Percentiles rank a stretch among this genome's conserved stretches.
Evolutionary conservation across 208 protist genomes (phyloP).

Genomic region (Vickermania spadyakhi): DNA sequence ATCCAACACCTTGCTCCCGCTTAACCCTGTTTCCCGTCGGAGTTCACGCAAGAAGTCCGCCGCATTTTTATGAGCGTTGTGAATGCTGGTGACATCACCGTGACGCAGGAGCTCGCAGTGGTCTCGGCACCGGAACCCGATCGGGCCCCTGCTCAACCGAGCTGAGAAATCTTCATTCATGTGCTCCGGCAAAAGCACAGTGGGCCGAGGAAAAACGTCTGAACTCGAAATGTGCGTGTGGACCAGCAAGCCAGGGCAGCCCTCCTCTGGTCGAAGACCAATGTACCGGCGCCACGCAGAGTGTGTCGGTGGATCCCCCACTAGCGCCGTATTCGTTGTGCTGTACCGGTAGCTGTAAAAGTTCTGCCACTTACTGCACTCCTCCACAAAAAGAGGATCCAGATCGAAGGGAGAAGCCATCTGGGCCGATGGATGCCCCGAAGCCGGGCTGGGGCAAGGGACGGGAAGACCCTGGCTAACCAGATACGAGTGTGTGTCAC

Average conservation of each 20-base stretch:
- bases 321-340: neutral
- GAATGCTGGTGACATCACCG: neutral
- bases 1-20: no score
- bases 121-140: neutral
- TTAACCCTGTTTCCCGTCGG: no score
- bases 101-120: neutral
- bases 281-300: neutral
- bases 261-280: neutral
- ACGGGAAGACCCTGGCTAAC: neutral
- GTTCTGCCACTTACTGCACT: slow-evolving; percentile 12
- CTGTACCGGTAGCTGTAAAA: slow-evolving; percentile 11
- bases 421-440: neutral
- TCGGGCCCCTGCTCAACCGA: neutral
- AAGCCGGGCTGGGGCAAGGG: neutral
- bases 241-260: neutral
- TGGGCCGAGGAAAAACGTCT: neutral
- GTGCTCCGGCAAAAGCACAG: neutral
- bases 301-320: neutral
- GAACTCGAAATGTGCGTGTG: neutral
- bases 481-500: slow-evolving; percentile 2
- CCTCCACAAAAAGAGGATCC: neutral
- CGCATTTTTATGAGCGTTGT: neutral
- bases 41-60: neutral
- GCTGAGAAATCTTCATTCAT: neutral
- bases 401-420: neutral